A percentile compares a stretch with the other conserved stretches of the same genome.
These are phyloP conservation scores for Yamadazyma aaseri DNA, from an alignment of 1,139 yeast genomes.

Conservation along the genomic window DNA sequence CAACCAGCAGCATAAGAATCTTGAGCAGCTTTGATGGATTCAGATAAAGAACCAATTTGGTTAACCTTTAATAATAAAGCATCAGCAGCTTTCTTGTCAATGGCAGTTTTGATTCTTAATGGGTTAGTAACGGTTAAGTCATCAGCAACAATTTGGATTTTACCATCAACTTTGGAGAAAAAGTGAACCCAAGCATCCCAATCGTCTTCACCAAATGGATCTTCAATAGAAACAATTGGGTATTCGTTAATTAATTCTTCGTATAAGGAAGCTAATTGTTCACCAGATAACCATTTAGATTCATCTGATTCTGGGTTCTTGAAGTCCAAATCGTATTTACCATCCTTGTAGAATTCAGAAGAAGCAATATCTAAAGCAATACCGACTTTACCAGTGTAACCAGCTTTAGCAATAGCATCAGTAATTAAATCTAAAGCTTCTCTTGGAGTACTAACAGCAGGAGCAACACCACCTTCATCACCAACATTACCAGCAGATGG, in stretches of 20 bases:
- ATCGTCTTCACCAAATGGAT: slow-evolving; percentile 98
- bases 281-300: slow-evolving; percentile 86
- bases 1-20: slow-evolving; percentile 89
- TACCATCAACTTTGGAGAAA: slow-evolving; percentile 63
- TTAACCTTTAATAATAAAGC: slow-evolving; percentile 93
- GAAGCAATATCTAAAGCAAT: slow-evolving; percentile 96
- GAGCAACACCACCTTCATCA: slow-evolving; percentile 99
- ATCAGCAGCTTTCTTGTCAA: slow-evolving; percentile 90
- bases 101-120: slow-evolving; percentile 86
- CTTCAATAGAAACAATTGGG: slow-evolving; percentile 97
- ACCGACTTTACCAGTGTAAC: slow-evolving; percentile 85
- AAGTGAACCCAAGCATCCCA: slow-evolving; percentile 96
- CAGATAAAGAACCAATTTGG: slow-evolving; percentile 90
- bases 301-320: slow-evolving; percentile 90
- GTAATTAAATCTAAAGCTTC: slow-evolving; percentile 93
- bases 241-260: slow-evolving; percentile 73
- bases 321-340: slow-evolving; percentile 94
- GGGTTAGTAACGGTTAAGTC: slow-evolving; percentile 99
- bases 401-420: slow-evolving; percentile 84
- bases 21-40: slow-evolving; percentile 90
- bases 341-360: slow-evolving; percentile 94
- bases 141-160: slow-evolving; percentile 90
- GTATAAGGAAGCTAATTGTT: slow-evolving; percentile 82
- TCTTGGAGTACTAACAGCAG: slow-evolving; percentile 86
- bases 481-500: slow-evolving; percentile 98